These are phyloP conservation scores for Tribonema minus DNA, from an alignment of 108 stramenopile species.

Conservation along the genomic window DNA sequence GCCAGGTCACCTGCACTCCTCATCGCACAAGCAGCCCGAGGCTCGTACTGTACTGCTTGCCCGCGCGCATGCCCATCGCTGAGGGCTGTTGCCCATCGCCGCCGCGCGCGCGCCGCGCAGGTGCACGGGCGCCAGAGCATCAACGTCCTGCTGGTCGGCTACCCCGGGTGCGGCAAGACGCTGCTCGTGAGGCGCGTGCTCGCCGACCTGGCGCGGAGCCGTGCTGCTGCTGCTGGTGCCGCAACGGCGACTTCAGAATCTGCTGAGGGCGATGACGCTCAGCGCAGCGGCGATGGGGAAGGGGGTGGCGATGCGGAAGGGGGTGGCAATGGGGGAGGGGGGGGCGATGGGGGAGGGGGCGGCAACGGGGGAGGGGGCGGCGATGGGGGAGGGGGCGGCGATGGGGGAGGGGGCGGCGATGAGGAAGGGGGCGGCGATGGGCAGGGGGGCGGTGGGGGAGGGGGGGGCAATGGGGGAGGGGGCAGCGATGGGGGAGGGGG, in stretches of 20 bases:
- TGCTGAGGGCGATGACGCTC: too few species aligned
- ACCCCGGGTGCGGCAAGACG: background rate
- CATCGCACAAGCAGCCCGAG: background rate
- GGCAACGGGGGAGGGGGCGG: background rate
- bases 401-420: too few species aligned
- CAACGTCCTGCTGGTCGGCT: background rate
- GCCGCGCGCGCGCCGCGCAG: background rate
- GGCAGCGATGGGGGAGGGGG: background rate
- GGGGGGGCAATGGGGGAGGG: background rate
- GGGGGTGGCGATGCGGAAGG: too few species aligned
- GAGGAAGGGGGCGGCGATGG: too few species aligned
- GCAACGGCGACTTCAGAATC: background rate
- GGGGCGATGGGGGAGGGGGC: background rate
- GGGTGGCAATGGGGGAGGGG: background rate
- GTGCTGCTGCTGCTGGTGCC: background rate
- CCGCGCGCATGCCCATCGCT: too few species aligned
- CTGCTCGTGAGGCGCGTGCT: background rate
- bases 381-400: too few species aligned
- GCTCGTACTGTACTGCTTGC: background rate
- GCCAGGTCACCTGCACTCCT: background rate
- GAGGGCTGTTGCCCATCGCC: too few species aligned
- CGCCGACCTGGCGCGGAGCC: background rate
- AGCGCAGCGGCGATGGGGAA: too few species aligned
- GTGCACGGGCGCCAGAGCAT: background rate
- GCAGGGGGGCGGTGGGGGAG: background rate